Base-by-base conservation (phyloP, 2,329 filamentous ascomycete species). In the Fusarium agapanthi region DNA sequence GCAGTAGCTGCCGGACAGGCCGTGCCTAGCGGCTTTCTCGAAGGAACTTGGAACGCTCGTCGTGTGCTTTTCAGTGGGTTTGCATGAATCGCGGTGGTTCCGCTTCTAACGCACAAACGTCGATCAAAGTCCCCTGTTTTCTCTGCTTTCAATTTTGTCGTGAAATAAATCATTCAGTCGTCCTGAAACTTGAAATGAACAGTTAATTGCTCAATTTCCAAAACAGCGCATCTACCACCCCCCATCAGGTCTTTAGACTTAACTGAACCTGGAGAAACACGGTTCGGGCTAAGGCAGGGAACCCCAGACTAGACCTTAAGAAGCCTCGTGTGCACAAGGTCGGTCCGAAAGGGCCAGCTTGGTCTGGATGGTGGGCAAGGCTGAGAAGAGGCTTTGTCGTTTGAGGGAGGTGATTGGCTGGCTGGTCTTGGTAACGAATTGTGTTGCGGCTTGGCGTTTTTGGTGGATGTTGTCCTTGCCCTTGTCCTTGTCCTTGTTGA, bases 331-430 rank as follows among this genome's bases (percentile, higher is more conserved):
- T 35, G 28, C 34, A 56, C 24, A 51, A 51, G 58, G 55, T 78
- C 77, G 77, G 77, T 59, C 77, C 77, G 77, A 79, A 79, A 73
- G 76, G 77, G 77, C 77, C 69, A 68, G 37, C 56, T 41, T 37
- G 22, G 32, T 35, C 56, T 65, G 67, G 54, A 41, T 12, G 37
- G 62, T 35, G 44, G 43, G 45, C 73, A 61, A 77, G 75, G 75
- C 75, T 77, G 75, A 77, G 47, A 61, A 22, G 24, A 56, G 64
- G 56, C 47, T 45, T 22, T 35, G 30, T 7, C 15, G 26, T 41
- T 61, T 0, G 3, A 15, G 14, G 12, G 6, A 13, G 16, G 7
- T 51, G 32, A 67, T 71, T 71, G 68, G 65, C 7, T 41, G 28
- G 8, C 5, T 45, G n/a, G 6, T 18, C 5, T 6, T 7, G n/a